phyloP scores from a whole-genome alignment of 768 basidiomycete species.

The Steccherinum ochraceum region DNA sequence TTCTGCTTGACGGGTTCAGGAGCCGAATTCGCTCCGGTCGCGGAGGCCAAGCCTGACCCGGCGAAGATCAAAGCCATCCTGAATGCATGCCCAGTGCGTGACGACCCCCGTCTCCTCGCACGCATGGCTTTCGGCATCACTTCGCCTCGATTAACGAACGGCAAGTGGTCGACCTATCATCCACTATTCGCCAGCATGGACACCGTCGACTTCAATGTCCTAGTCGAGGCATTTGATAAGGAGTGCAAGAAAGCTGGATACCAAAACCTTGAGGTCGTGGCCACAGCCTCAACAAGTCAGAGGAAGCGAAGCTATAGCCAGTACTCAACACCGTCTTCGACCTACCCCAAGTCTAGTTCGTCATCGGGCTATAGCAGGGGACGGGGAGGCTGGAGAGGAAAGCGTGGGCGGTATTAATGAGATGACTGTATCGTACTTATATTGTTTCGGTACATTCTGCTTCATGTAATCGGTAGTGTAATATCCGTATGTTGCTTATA shows the following conservation, averaged over 20 bases:
- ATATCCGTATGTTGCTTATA: no score
- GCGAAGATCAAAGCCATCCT: slow-evolving; percentile 31
- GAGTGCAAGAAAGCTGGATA: slow-evolving; percentile 35
- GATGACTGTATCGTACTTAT: background rate
- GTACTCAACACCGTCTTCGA: background rate
- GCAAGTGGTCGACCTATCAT: slow-evolving; percentile 35
- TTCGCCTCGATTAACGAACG: slow-evolving; percentile 35
- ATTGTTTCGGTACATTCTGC: background rate
- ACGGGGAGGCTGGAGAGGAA: background rate
- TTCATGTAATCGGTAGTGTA: background rate
- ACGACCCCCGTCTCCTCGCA: slow-evolving; percentile 43
- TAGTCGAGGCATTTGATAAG: slow-evolving; percentile 34
- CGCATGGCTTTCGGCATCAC: slow-evolving; percentile 46
- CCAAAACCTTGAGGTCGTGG: slow-evolving; percentile 6
- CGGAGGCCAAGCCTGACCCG: slow-evolving; percentile 20
- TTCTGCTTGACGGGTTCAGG: slow-evolving; percentile 33
- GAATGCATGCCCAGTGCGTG: slow-evolving; percentile 36
- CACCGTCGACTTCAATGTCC: slow-evolving; percentile 31
- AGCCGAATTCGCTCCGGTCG: slow-evolving; percentile 23
- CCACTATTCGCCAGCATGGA: slow-evolving; percentile 40
- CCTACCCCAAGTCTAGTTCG: background rate
- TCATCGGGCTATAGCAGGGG: slow-evolving; percentile 1
- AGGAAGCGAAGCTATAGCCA: slow-evolving; percentile 18
- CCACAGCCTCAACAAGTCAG: slow-evolving; percentile 4
- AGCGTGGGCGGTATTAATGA: background rate